Evolutionary conservation across 1,284 basidiomycete species (phyloP).

Genomic region (Taiwanofungus camphoratus): DNA sequence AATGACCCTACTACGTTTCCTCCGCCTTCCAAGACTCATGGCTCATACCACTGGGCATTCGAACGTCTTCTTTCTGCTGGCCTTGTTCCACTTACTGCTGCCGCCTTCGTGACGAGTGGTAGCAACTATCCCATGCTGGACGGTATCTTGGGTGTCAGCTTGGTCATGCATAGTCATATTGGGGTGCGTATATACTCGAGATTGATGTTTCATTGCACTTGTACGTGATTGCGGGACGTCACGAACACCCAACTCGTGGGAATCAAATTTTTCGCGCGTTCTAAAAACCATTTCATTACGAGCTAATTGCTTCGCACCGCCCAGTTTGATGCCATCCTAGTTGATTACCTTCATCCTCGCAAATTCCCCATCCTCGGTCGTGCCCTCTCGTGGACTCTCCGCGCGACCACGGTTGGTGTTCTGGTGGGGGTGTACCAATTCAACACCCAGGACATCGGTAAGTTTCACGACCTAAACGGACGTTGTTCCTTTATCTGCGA

Average conservation of each 20-base stretch:
- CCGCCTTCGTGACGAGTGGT: constrained; percentile 70
- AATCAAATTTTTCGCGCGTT: neutral
- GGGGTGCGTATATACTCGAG: constrained; percentile 48
- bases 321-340: constrained; percentile 68
- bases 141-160: constrained; percentile 78
- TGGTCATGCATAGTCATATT: constrained; percentile 94
- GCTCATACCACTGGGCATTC: constrained; percentile 98
- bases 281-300: neutral
- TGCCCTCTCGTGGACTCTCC: constrained; percentile 68
- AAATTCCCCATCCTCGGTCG: constrained; percentile 85
- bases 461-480: too few species aligned
- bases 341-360: constrained; percentile 91
- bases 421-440: constrained; percentile 94
- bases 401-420: constrained; percentile 76
- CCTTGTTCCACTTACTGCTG: constrained; percentile 84
- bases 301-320: neutral
- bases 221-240: neutral
- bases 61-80: constrained; percentile 87
- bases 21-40: constrained; percentile 73
- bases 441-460: constrained; percentile 96
- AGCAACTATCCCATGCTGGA: constrained; percentile 81
- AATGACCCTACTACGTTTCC: constrained; percentile 95
- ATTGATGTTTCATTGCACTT: neutral
- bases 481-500: constrained; percentile 7
- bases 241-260: neutral